Percentiles rank a stretch among this genome's conserved stretches.
phyloP scores from a whole-genome alignment of 2,329 filamentous ascomycete genomes.

The Dactylellina parvicollis region DNA sequence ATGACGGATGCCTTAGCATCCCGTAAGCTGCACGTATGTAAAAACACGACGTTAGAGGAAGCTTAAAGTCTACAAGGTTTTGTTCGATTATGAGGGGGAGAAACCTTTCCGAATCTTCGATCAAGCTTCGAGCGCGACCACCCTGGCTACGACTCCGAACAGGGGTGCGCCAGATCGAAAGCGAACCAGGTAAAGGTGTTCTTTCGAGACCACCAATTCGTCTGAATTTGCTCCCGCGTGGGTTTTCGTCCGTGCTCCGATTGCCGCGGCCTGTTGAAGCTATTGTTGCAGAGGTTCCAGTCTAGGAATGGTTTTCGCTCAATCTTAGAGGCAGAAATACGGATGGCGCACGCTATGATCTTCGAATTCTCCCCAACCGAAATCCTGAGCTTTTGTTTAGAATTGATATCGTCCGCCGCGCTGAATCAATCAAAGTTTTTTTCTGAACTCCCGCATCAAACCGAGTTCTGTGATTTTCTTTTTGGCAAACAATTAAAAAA shows the following conservation, averaged over 20 bases:
- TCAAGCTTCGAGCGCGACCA: constrained; percentile 11
- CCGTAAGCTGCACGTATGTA: no score
- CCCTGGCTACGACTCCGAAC: constrained; percentile 4
- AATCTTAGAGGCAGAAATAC: no score
- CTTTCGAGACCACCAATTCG: constrained; percentile 6
- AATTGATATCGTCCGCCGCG: constrained; percentile 6
- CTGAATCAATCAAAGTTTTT: neutral
- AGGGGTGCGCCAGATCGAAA: constrained; percentile 32
- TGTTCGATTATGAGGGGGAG: neutral
- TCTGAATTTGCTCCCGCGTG: constrained; percentile 10
- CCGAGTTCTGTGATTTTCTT: neutral
- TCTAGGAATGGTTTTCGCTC: constrained; percentile 22
- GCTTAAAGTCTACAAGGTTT: neutral
- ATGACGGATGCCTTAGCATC: no score
- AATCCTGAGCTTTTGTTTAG: neutral
- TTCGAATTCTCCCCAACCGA: neutral
- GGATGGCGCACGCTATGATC: no score
- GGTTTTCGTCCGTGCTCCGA: constrained; percentile 12
- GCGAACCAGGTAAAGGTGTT: constrained; percentile 6
- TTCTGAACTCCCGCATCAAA: constrained; percentile 22
- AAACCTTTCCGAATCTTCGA: neutral
- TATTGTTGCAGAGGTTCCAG: constrained; percentile 8
- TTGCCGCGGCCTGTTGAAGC: constrained; percentile 36
- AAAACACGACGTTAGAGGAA: neutral
- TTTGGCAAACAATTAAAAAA: constrained; percentile 4